Evolutionary conservation across 805 yeast genomes (phyloP).

Genomic region (Cyberlindnera amylophila): DNA sequence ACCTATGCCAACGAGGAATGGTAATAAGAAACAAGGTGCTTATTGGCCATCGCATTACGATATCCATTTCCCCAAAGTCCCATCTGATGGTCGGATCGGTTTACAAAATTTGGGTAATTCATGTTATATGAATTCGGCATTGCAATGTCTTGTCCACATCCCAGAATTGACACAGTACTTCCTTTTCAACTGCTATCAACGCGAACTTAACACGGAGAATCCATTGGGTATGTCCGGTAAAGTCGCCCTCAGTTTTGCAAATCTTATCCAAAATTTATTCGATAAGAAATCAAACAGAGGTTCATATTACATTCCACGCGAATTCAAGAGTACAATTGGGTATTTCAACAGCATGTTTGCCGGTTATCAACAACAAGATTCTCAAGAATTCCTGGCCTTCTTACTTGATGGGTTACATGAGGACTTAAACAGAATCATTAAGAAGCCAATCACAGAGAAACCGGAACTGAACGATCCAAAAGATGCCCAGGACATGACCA

Average conservation of each 20-base stretch:
- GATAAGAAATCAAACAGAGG: conserved; percentile 23
- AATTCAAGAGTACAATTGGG: conserved; percentile 77
- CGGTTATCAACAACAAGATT: conserved; percentile 85
- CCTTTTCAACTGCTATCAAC: conserved; percentile 50
- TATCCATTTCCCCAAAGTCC: conserved; percentile 28
- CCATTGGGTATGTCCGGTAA: conserved; percentile 86
- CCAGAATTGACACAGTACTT: conserved; percentile 82
- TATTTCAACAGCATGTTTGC: conserved; percentile 72
- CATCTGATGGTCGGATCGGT: conserved; percentile 55
- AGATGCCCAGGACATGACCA: conserved; percentile 48
- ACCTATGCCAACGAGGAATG: not conserved
- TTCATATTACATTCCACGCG: conserved; percentile 47
- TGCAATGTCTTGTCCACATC: conserved; percentile 83
- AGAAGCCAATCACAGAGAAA: conserved; percentile 85
- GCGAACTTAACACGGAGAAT: conserved; percentile 69
- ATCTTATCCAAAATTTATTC: conserved; percentile 59
- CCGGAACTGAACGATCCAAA: conserved; percentile 68
- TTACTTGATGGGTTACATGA: conserved; percentile 87
- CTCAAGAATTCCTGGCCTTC: conserved; percentile 89
- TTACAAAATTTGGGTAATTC: conserved; percentile 79
- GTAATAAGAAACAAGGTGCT: conserved; percentile 11
- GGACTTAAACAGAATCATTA: conserved; percentile 76
- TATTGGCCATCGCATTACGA: conserved; percentile 37
- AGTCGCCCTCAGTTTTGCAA: conserved; percentile 73
- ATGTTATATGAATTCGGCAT: conserved; percentile 92